These are phyloP conservation scores for Macadamia tetraphylla DNA, from an alignment of 164 flowering plant genomes.

Conservation along the genomic window DNA sequence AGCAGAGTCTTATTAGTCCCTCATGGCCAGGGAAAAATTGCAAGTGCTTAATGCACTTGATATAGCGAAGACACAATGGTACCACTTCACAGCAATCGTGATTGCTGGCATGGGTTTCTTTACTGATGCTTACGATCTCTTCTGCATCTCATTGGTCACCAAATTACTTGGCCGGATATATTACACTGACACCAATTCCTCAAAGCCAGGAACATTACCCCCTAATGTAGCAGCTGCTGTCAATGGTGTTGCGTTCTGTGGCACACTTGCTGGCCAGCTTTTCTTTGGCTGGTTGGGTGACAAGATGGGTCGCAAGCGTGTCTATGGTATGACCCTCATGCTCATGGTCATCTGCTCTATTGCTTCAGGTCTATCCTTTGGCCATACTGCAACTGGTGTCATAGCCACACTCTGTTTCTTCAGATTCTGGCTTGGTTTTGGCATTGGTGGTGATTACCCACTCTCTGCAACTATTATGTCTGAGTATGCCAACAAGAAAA, in stretches of 20 bases:
- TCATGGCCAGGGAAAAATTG: no score
- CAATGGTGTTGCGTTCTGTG: constrained; percentile 40
- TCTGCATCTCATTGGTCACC: no score
- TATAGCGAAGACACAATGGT: no score
- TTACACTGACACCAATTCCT: constrained; percentile 14
- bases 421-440: constrained; percentile 42
- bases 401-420: constrained; percentile 36
- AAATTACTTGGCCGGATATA: constrained; percentile 29
- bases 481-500: constrained; percentile 37
- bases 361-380: constrained; percentile 39
- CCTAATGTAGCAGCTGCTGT: constrained; percentile 38
- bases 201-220: constrained; percentile 33
- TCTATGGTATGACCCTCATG: constrained; percentile 36
- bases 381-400: constrained; percentile 15
- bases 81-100: no score
- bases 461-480: constrained; percentile 43
- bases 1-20: no score
- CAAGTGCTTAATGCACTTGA: no score
- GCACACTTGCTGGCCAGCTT: constrained; percentile 42
- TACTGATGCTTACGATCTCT: no score
- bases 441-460: constrained; percentile 42
- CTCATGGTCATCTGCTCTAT: constrained; percentile 34
- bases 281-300: constrained; percentile 44
- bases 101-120: no score
- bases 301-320: constrained; percentile 36